Percentiles rank a stretch among this genome's conserved stretches.
phyloP scores from a whole-genome alignment of 2,329 filamentous ascomycete species.

The Penicillium sumatraense region DNA sequence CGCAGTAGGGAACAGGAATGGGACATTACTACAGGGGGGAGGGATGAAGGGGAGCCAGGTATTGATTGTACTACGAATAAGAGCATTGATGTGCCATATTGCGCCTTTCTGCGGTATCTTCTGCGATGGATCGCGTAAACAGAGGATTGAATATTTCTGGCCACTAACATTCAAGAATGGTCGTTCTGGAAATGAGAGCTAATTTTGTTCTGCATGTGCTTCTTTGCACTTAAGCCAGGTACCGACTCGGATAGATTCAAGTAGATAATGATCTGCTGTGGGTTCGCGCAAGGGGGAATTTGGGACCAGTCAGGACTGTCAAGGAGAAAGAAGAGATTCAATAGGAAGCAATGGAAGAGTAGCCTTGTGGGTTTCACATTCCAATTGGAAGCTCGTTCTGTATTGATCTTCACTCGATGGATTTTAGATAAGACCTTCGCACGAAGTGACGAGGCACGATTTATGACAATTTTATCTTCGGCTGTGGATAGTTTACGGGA shows the following conservation, averaged over 20 bases:
- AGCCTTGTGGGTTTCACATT: conserved; percentile 11
- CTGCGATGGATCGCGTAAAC: not conserved
- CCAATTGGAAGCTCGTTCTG: not conserved
- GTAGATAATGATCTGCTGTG: not conserved
- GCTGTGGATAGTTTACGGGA: no score
- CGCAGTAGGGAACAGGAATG: not conserved
- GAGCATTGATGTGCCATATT: not conserved
- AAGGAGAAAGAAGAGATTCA: not conserved
- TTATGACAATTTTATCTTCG: no score
- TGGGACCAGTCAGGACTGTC: not conserved
- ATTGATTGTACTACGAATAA: no score
- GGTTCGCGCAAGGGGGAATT: conserved; percentile 10
- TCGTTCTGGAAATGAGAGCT: not conserved
- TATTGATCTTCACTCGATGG: not conserved
- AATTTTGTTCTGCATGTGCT: not conserved
- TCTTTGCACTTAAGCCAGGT: not conserved
- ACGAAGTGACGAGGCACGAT: no score
- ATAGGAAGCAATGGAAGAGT: not conserved
- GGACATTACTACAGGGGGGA: conserved; percentile 1
- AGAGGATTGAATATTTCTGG: not conserved
- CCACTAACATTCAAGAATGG: not conserved
- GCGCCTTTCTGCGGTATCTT: conserved; percentile 4
- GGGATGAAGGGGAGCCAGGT: conserved; percentile 2
- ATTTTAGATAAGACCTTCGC: no score
- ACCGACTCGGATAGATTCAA: not conserved